Conservation (phyloP, 2,329 filamentous ascomycete species). For the Sporothrix brasiliensis region DNA sequence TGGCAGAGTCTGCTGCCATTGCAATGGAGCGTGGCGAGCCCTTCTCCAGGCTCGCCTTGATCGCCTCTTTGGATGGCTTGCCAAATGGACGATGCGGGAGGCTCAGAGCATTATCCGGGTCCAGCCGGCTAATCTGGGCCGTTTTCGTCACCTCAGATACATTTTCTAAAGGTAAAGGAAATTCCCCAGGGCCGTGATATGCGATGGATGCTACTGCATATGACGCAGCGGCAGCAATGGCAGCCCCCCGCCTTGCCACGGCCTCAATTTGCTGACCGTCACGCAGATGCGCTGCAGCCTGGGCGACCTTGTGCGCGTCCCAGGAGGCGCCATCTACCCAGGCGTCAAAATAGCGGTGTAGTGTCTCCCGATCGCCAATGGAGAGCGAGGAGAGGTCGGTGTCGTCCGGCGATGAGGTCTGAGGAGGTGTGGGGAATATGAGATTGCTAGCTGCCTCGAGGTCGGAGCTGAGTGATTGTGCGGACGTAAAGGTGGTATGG, state of each 20-base stretch:
- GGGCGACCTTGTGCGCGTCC: constrained; percentile 30
- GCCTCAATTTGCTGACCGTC: constrained; percentile 22
- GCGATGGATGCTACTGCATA: constrained; percentile 29
- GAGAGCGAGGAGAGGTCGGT: constrained; percentile 30
- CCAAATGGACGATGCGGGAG: constrained; percentile 5
- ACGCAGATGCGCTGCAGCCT: constrained; percentile 24
- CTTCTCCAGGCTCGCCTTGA: constrained; percentile 18
- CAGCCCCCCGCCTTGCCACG: constrained; percentile 26
- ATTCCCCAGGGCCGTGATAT: not conserved
- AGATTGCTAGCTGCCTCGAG: constrained; percentile 34
- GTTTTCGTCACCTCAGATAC: not conserved
- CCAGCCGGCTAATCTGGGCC: constrained; percentile 1
- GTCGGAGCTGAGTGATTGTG: constrained; percentile 34
- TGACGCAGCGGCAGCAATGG: constrained; percentile 30
- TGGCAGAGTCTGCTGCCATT: constrained; percentile 29
- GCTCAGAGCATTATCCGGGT: constrained; percentile 2
- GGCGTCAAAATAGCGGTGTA: constrained; percentile 29
- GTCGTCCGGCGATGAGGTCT: not conserved
- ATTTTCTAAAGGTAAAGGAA: not conserved
- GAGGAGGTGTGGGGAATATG: constrained; percentile 25
- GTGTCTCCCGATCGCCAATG: constrained; percentile 34
- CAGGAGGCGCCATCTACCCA: constrained; percentile 33
- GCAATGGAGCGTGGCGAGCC: constrained; percentile 14
- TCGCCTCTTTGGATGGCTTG: not conserved
- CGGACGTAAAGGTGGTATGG: constrained; percentile 35